Evolutionary conservation across 192 early-diverging fungal species (phyloP), one percentile per base, ranked within the genome.

Genomic region (Spizellomyces sp.): DNA sequence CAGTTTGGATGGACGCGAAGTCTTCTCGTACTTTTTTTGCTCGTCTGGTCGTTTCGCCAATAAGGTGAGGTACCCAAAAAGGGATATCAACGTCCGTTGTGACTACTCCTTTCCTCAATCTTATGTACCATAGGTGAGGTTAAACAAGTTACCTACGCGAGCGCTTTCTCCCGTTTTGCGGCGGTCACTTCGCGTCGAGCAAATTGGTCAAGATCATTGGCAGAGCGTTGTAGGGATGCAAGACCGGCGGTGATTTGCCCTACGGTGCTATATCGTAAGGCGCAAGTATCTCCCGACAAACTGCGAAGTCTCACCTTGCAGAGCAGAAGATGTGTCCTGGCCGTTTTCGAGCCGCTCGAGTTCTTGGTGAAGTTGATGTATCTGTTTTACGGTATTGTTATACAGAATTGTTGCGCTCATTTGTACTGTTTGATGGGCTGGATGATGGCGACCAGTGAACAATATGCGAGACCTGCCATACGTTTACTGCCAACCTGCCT

Each of bases 171-270:
- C 67, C 81, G 67, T 58, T 85, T 85, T 22, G 65, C 69, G 7
- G 79, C 74, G 10, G 77, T 77, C n/a, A 84, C 77, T 70, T 85
- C 81, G 43, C 81, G 55, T 47, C 73, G 68, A 9, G 73, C 84
- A 43, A 79, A 45, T 22, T 78, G 77, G 5, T 82, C 69, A 21
- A 85, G 19, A 41, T 85, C 83, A 27, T 75, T 57, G n/a, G 68
- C 64, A 15, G 61, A 19, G n/a, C 76, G 72, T 60, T 84, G 52
- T 60, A 85, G 75, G 4, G 70, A 63, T 19, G 74, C 73, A 41
- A 84, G 74, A 7, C 71, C 75, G 5, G 78, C 70, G 45, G 71
- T 71, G 19, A 78, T 66, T 50, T 81, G 75, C 27, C 27, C 27
- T 36, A 36, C 27, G 27, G 27, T 36, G 27, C 27, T 36, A 17